Conservation (phyloP, 2,329 filamentous ascomycete species). For the Canariomyces notabilis region DNA sequence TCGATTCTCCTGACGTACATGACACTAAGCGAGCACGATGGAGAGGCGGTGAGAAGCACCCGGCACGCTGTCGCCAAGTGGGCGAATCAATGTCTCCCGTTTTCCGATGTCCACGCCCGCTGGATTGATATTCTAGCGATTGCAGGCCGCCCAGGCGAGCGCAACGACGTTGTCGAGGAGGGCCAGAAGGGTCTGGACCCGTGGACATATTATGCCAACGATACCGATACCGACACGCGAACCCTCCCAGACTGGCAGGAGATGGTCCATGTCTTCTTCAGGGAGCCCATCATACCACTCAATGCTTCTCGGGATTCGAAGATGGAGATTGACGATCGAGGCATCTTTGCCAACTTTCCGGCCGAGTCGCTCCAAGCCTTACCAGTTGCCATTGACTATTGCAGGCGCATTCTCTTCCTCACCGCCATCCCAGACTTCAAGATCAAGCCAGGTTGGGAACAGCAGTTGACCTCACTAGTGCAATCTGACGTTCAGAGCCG, state of each 20-base stretch:
- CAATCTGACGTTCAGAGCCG: conserved; percentile 64
- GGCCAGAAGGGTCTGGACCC: conserved; percentile 80
- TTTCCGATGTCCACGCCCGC: conserved; percentile 69
- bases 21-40: conserved; percentile 44
- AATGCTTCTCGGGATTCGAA: conserved; percentile 23
- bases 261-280: conserved; percentile 48
- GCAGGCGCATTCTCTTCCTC: conserved; percentile 50
- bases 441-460: conserved; percentile 78
- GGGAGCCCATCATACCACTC: conserved; percentile 29
- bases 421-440: conserved; percentile 45
- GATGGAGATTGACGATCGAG: conserved; percentile 38
- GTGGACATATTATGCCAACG: conserved; percentile 46
- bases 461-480: conserved; percentile 67
- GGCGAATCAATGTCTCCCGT: conserved; percentile 82
- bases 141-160: conserved; percentile 59
- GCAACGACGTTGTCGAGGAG: conserved; percentile 83
- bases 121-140: conserved; percentile 87
- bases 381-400: conserved; percentile 65
- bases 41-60: conserved; percentile 61
- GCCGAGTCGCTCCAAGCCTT: conserved; percentile 52
- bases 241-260: conserved; percentile 48
- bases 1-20: conserved; percentile 65
- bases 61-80: conserved; percentile 82
- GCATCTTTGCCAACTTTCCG: conserved; percentile 43
- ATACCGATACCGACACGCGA: conserved; percentile 36